Percentiles rank a stretch among this genome's conserved stretches.
These are phyloP conservation scores for Stereocaulon alpinum DNA, from an alignment of 495 filamentous ascomycete species.

Conservation along the genomic window DNA sequence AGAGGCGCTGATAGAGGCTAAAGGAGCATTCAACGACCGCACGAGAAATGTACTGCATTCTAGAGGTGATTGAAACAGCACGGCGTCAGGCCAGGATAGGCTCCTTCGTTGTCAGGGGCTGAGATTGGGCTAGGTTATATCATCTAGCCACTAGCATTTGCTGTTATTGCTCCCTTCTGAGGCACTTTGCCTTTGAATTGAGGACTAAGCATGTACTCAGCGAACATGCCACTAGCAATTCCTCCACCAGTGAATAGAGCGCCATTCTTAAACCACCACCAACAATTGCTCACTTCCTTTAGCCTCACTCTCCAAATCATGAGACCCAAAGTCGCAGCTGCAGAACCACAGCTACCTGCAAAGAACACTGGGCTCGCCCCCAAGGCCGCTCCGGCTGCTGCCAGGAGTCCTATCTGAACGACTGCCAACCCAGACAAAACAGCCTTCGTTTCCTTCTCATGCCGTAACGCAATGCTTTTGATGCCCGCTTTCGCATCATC, in stretches of 20 bases:
- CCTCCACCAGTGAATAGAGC: conserved; percentile 59
- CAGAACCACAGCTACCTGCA: conserved; percentile 73
- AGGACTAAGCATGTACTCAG: conserved; percentile 43
- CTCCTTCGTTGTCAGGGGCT: too few species aligned
- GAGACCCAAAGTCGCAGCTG: conserved; percentile 57
- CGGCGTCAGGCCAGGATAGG: background rate
- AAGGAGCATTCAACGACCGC: background rate
- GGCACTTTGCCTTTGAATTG: background rate
- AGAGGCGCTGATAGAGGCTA: background rate
- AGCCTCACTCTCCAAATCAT: conserved; percentile 88
- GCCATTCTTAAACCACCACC: conserved; percentile 91
- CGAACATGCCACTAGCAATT: conserved; percentile 50
- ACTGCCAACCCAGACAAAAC: conserved; percentile 67
- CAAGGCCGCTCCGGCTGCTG: conserved; percentile 58
- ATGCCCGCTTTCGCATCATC: conserved; percentile 90
- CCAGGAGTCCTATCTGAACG: conserved; percentile 69
- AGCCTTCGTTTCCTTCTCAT: conserved; percentile 79
- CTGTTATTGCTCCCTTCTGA: background rate
- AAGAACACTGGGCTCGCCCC: conserved; percentile 82
- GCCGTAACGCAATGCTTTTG: conserved; percentile 86
- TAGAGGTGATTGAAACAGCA: conserved; percentile 9
- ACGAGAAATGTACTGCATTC: conserved; percentile 1
- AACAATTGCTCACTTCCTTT: conserved; percentile 76
- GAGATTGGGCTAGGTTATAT: background rate
- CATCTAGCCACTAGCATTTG: background rate